Percentiles rank a stretch among this genome's conserved stretches.
phyloP scores from a whole-genome alignment of 164 flowering plant species.

The Macadamia tetraphylla region DNA sequence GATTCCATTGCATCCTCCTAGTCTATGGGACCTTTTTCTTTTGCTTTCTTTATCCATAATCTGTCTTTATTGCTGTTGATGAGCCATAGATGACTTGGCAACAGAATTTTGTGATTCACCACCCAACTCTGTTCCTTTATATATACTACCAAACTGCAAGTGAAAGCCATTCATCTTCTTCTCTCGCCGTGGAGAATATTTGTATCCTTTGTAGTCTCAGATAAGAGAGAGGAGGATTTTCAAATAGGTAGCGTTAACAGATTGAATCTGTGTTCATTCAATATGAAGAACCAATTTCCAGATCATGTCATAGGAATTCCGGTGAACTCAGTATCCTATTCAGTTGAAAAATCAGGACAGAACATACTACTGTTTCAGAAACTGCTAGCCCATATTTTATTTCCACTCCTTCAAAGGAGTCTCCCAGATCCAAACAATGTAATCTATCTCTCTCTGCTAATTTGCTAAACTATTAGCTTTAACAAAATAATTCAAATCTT shows the following conservation, averaged over 20 bases:
- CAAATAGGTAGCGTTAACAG: not conserved
- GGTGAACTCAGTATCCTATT: not conserved
- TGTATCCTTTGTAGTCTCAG: not conserved
- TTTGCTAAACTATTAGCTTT: too few relatives aligned
- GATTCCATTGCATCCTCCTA: too few relatives aligned
- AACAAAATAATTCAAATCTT: too few relatives aligned
- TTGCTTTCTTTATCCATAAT: not conserved
- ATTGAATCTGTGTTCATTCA: not conserved
- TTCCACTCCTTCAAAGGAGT: not conserved
- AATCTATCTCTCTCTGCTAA: not conserved
- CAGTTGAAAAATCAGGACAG: not conserved
- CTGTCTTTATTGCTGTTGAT: slow-evolving; percentile 3
- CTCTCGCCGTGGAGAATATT: not conserved
- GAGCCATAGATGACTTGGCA: slow-evolving; percentile 17
- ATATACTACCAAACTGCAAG: not conserved
- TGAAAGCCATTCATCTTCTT: not conserved
- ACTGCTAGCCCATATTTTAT: not conserved
- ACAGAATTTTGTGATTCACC: slow-evolving; percentile 10
- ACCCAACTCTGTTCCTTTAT: slow-evolving; percentile 7
- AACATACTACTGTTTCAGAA: not conserved
- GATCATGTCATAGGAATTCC: slow-evolving; percentile 3
- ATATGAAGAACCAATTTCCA: slow-evolving; percentile 4
- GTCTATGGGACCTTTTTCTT: not conserved
- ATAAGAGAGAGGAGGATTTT: not conserved
- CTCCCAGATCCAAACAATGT: not conserved